phyloP scores from a whole-genome alignment of 164 flowering plant genomes.

The Vitis rupestris region DNA sequence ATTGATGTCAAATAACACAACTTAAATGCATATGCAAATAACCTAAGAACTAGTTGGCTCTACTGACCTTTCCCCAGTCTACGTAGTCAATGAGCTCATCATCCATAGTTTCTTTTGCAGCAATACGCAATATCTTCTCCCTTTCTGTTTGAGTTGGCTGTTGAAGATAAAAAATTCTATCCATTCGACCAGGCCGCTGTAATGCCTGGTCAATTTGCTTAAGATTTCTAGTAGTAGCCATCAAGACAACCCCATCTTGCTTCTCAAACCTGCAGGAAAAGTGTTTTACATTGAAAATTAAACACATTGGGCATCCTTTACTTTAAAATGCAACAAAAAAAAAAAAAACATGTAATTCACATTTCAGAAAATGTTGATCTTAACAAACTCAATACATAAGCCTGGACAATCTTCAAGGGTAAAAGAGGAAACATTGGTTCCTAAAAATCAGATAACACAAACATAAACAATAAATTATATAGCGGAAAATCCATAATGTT shows the following conservation, averaged over 20 bases:
- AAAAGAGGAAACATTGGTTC: background rate
- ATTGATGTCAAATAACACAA: too few relatives aligned
- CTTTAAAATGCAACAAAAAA: too few relatives aligned
- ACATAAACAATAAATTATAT: background rate
- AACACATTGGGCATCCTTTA: too few relatives aligned
- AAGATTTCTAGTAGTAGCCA: conserved; percentile 89
- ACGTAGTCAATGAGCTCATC: conserved; percentile 69
- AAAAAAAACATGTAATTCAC: too few relatives aligned
- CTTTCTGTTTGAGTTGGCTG: conserved; percentile 81
- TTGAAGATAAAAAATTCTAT: conserved; percentile 88
- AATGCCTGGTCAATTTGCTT: conserved; percentile 88
- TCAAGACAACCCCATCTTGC: conserved; percentile 97
- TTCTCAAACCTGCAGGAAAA: conserved; percentile 77
- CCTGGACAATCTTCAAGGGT: background rate
- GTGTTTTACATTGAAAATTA: too few relatives aligned
- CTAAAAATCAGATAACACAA: background rate
- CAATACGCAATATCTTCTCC: conserved; percentile 62
- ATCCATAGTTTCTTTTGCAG: conserved; percentile 94
- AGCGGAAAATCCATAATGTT: background rate
- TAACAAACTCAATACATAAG: background rate
- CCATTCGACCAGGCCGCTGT: conserved; percentile 95
- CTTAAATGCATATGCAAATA: background rate
- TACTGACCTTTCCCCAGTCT: conserved; percentile 83
- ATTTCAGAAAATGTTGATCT: too few relatives aligned
- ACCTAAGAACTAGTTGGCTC: background rate